Evolutionary conservation across 2,329 filamentous ascomycete species (phyloP).

Genomic region (Myriosclerotinia duriaeana): DNA sequence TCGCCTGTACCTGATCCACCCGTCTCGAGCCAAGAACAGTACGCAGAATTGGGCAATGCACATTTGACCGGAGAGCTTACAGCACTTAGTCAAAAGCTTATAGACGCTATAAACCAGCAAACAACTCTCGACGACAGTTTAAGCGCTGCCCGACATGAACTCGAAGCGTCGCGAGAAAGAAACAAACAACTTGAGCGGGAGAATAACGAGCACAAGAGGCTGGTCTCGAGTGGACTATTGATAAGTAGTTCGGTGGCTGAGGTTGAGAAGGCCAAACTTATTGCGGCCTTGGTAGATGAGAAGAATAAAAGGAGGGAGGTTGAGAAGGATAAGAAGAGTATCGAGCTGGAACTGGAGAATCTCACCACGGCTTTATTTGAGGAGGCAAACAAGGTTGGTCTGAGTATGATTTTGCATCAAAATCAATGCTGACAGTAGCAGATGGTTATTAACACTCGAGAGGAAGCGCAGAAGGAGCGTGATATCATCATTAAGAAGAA

Average conservation of each 20-base stretch:
- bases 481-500: slow-evolving; percentile 80
- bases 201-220: slow-evolving; percentile 62
- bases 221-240: slow-evolving; percentile 72
- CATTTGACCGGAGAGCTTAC: slow-evolving; percentile 68
- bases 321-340: slow-evolving; percentile 80
- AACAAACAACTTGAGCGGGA: slow-evolving; percentile 65
- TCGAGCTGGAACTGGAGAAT: slow-evolving; percentile 88
- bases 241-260: slow-evolving; percentile 75
- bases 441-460: slow-evolving; percentile 92
- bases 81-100: slow-evolving; percentile 88
- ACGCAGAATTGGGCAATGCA: slow-evolving; percentile 55
- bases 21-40: slow-evolving; percentile 44
- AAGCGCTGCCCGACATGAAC: slow-evolving; percentile 76
- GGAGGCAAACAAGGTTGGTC: slow-evolving; percentile 79
- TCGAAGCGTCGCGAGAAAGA: slow-evolving; percentile 69
- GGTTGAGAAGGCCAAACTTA: slow-evolving; percentile 62
- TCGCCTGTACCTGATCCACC: slow-evolving; percentile 46
- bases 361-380: slow-evolving; percentile 93
- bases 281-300: slow-evolving; percentile 62
- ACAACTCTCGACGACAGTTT: slow-evolving; percentile 87
- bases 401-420: background rate
- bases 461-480: slow-evolving; percentile 81
- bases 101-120: slow-evolving; percentile 96
- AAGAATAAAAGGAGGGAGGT: slow-evolving; percentile 61
- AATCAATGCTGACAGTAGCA: slow-evolving; percentile 66